Conservation (phyloP, 1,284 basidiomycete species). For the Cryptococcus hybrid region DNA sequence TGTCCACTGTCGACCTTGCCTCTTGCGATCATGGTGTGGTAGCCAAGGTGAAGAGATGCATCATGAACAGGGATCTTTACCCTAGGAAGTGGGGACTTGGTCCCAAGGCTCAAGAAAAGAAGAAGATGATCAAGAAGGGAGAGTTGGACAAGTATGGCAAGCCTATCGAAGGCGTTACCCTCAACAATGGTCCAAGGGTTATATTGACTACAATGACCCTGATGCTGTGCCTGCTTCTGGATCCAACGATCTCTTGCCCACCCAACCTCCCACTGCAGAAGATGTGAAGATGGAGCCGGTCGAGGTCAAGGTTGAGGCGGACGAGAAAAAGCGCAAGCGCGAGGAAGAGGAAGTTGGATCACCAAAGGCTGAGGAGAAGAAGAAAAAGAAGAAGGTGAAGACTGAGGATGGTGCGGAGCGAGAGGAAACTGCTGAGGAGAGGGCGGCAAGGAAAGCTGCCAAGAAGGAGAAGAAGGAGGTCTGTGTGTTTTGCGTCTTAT, state of each 20-base stretch:
- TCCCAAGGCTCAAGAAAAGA: constrained; percentile 95
- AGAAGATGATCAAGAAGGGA: constrained; percentile 95
- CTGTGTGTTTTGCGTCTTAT: neutral
- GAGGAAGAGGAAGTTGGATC: constrained; percentile 35
- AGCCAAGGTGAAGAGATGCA: constrained; percentile 98
- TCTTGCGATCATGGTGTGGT: constrained; percentile 99
- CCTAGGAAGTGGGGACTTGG: constrained; percentile 98
- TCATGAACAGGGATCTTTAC: constrained; percentile 99
- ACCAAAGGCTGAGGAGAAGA: constrained; percentile 46
- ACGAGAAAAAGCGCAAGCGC: constrained; percentile 56
- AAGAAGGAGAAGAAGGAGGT: constrained; percentile 48
- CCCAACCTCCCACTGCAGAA: constrained; percentile 35
- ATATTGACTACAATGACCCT: constrained; percentile 77
- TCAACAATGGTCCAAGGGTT: constrained; percentile 84
- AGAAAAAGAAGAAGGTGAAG: constrained; percentile 60
- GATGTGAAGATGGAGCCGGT: constrained; percentile 7
- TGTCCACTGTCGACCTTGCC: constrained; percentile 97
- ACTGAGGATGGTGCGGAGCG: constrained; percentile 52
- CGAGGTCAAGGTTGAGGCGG: constrained; percentile 51
- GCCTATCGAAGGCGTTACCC: constrained; percentile 86
- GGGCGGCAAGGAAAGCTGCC: constrained; percentile 43
- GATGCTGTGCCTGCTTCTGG: constrained; percentile 31
- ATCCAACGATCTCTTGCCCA: constrained; percentile 18
- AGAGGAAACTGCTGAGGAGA: constrained; percentile 49
- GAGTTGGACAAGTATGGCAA: constrained; percentile 96